These are phyloP conservation scores for Murraya paniculata DNA, from an alignment of 345 rosid species.

Conservation along the genomic window DNA sequence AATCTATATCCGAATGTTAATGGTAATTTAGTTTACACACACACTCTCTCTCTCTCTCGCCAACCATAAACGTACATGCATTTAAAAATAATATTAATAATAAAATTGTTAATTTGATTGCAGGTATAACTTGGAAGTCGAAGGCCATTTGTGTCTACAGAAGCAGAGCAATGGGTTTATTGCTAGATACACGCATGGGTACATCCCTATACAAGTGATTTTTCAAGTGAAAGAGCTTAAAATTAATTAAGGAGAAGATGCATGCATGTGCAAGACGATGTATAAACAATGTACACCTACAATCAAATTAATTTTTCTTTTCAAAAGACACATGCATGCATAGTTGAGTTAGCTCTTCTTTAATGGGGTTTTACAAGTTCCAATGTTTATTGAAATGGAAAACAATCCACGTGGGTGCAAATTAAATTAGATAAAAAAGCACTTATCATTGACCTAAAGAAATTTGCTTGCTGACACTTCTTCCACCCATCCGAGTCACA, in stretches of 20 bases:
- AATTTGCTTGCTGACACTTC: conserved; percentile 34
- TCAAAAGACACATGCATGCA: neutral
- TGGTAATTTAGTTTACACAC: too few species aligned
- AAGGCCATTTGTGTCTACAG: too few species aligned
- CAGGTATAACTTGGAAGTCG: too few species aligned
- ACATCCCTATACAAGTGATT: neutral
- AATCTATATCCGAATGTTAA: too few species aligned
- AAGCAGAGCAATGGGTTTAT: too few species aligned
- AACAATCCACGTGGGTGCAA: conserved; percentile 31
- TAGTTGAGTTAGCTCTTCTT: neutral
- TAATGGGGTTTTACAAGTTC: neutral
- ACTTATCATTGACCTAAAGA: conserved; percentile 16
- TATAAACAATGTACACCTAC: neutral
- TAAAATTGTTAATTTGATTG: too few species aligned
- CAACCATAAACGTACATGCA: too few species aligned
- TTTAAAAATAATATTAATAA: too few species aligned
- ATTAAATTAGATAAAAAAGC: neutral
- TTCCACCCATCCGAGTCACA: conserved; percentile 30
- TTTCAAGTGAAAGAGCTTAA: neutral
- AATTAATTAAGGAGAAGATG: neutral
- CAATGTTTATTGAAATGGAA: conserved; percentile 4
- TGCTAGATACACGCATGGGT: too few species aligned
- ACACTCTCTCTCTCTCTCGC: too few species aligned
- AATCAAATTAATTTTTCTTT: neutral
- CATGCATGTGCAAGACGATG: neutral